Base-by-base conservation (phyloP, 805 yeast species). In the Ascoidea asiatica region DNA sequence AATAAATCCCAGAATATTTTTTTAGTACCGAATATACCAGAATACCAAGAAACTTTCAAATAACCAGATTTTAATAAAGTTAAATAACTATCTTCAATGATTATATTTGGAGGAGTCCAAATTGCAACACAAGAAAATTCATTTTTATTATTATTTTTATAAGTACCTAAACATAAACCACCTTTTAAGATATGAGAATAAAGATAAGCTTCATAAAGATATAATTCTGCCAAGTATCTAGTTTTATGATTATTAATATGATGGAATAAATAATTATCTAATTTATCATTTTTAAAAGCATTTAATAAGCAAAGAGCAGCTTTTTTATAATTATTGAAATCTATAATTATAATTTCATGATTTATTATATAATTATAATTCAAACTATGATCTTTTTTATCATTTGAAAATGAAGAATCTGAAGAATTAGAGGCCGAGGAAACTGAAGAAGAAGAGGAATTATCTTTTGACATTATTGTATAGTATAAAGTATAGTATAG, bases 41-140 rank as follows among this genome's bases (percentile, higher is more conserved):
- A 60, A 46, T 66, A 50, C 59, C 74, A 66, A 58, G 77, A 76
- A 35, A 75, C 61, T 53, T 65, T 61, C 22, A 69, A 71, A 58
- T 69, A 75, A 5, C 79, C 80, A 6, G 78, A 62, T 49, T 70
- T 65, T 61, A 73, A 65, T 49, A 75, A 56, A 19, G 70, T 71
- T 38, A 66, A 49, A 53, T 68, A 71, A 42, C 67, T 61, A 43
- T 73, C 75, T 40, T 72, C 54, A 2, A 71, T 70, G 7, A 61
- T 65, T 21, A 59, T 50, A 11, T 63, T 66, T 4, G 80, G 79
- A 22, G 60, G 61, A 11, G 74, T 61, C 78, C 79, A 75, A 20
- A 73, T 55, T 5, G 75, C 70, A 29, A 75, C 79, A 5, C 79
- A 69, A 59, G 75, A 79, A 55, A 70, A 75, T 4, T 53, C 47